Evolutionary conservation across 2,329 filamentous ascomycete species (phyloP), one percentile per base, ranked within the genome.

Genomic region (Cadophora luteo-olivacea): DNA sequence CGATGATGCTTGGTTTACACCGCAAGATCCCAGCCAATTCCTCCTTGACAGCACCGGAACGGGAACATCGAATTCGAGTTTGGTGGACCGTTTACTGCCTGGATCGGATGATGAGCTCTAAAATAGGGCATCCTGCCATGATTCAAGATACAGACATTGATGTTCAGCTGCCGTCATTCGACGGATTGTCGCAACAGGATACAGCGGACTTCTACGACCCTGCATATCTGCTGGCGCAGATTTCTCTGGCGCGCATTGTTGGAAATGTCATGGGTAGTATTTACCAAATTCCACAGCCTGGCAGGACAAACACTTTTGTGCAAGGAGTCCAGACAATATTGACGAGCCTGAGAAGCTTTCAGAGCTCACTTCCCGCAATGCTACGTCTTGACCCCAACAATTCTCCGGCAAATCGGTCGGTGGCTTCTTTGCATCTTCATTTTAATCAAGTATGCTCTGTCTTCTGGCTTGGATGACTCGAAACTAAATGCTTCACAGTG

Each of bases 61-160:
- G 81, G 4, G 81, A 83, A 65, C 82, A 83, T 25, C 74, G 82
- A 1, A 78, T 78, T 8, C 75, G 81, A 1, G 75, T 83, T 0
- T 83, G 80, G 78, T 83, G 81, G 81, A 82, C 82, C 0, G 78
- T 81, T 0, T 83, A 83, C 54, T 79, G 77, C 9, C 76, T 83
- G 25, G 82, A 84, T 66, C 79, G 84, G 2, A 81, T 85, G 77
- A 84, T 81, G 79, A 82, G 82, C 3, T 82, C 83, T 0, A 83
- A 84, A 58, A 79, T 85, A 62, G 82, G 84, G 0, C 80, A 84
- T 29, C 83, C 84, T 0, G 79, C 82, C 7, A 82, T 83, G 49
- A 81, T 86, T 6, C 79, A 80, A 14, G 84, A 86, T 62, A 79
- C 83, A 45, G 84, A 84, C 22, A 84, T 81, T 52, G 79, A 81